Percentiles rank a stretch among this genome's conserved stretches.
Evolutionary conservation across 2,329 filamentous ascomycete species (phyloP).

Genomic region (Alternaria hordeiaustralica): DNA sequence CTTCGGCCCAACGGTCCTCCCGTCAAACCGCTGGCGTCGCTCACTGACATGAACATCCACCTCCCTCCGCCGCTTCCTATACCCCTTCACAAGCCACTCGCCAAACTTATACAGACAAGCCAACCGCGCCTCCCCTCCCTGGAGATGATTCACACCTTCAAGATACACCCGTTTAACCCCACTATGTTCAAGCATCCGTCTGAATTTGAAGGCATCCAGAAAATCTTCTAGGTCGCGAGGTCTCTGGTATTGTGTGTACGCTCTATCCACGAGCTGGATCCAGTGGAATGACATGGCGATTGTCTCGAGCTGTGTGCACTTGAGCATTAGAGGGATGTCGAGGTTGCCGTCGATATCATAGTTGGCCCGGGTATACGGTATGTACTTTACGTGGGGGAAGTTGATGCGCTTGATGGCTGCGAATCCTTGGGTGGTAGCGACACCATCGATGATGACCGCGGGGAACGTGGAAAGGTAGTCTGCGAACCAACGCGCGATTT

Average conservation of each 20-base stretch:
- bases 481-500: background rate
- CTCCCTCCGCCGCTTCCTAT: background rate
- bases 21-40: background rate
- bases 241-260: background rate
- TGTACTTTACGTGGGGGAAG: background rate
- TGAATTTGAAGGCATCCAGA: background rate
- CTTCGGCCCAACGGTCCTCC: background rate
- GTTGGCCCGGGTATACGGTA: background rate
- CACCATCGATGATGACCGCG: background rate
- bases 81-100: background rate
- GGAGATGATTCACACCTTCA: background rate
- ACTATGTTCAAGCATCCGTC: background rate
- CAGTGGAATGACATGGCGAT: background rate
- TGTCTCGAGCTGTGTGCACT: background rate
- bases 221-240: background rate
- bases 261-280: background rate
- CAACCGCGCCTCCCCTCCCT: background rate
- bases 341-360: background rate
- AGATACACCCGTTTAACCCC: background rate
- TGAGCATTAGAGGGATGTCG: background rate
- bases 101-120: background rate
- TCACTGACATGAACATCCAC: background rate
- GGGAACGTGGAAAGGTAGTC: background rate
- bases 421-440: background rate
- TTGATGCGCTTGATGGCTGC: background rate